phyloP scores from a whole-genome alignment of 176 grass and related monocot species.

The Oryza meyeriana region DNA sequence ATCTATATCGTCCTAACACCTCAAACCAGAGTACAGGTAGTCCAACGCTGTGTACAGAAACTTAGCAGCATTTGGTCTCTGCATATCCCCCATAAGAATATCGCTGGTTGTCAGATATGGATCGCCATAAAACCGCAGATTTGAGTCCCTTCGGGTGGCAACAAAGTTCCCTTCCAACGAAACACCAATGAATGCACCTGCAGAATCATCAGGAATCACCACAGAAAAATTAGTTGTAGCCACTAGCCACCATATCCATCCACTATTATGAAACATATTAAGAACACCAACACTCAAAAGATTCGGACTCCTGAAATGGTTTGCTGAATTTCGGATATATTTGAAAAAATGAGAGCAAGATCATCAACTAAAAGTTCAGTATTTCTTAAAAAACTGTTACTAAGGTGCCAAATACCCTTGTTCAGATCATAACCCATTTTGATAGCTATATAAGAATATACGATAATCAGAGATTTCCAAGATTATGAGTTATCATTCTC shows the following conservation, averaged over 20 bases:
- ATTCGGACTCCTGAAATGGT: not conserved
- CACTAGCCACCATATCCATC: not conserved
- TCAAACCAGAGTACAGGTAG: slow-evolving; percentile 46
- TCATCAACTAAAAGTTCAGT: not conserved
- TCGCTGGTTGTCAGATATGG: slow-evolving; percentile 75
- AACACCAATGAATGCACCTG: slow-evolving; percentile 84
- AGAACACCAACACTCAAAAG: not conserved
- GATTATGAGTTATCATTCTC: not conserved
- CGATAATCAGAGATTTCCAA: not conserved
- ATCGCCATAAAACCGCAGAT: slow-evolving; percentile 75
- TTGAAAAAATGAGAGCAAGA: not conserved
- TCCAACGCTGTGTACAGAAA: slow-evolving; percentile 66
- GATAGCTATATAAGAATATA: not conserved
- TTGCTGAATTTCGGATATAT: not conserved
- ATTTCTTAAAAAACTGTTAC: not conserved
- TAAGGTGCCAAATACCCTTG: not conserved
- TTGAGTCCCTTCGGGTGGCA: slow-evolving; percentile 59
- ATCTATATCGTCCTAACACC: slow-evolving; percentile 8
- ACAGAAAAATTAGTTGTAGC: not conserved
- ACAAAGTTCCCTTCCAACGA: slow-evolving; percentile 81
- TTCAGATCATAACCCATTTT: not conserved
- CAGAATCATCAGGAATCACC: not conserved
- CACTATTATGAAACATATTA: not conserved
- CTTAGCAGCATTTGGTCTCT: slow-evolving; percentile 62
- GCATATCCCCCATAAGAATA: slow-evolving; percentile 65